These are phyloP conservation scores for Chrysopogon serrulatus DNA, from an alignment of 176 grass and related monocot species.

Conservation along the genomic window DNA sequence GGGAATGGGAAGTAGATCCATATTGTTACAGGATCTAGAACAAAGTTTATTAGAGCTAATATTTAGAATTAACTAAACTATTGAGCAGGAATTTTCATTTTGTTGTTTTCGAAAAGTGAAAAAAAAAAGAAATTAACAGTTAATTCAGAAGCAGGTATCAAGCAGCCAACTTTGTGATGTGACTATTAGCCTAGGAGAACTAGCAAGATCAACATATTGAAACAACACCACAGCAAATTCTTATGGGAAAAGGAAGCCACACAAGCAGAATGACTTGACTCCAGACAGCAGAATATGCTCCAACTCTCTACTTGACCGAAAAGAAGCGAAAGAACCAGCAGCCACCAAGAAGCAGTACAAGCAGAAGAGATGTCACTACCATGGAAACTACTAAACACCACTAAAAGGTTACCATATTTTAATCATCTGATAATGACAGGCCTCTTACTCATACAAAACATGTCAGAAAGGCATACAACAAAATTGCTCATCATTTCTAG, in stretches of 20 bases:
- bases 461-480: not conserved
- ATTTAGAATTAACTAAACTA: not conserved
- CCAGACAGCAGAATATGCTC: not conserved
- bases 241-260: constrained; percentile 1
- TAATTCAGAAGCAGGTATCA: not conserved
- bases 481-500: not conserved
- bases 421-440: not conserved
- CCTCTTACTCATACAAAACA: not conserved
- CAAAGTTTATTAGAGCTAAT: not conserved
- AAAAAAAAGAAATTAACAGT: not conserved
- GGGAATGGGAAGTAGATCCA: not conserved
- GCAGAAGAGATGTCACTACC: not conserved
- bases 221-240: not conserved
- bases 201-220: not conserved
- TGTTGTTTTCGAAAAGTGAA: not conserved
- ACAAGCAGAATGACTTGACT: constrained; percentile 20
- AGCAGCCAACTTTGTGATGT: not conserved
- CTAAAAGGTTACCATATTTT: not conserved
- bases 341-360: not conserved
- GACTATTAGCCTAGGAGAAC: not conserved
- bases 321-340: constrained; percentile 18
- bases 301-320: not conserved
- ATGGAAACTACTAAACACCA: not conserved
- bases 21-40: not conserved
- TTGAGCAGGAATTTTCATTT: not conserved